phyloP scores from a whole-genome alignment of 2,329 filamentous ascomycete species.

The Fusarium goolgardi region DNA sequence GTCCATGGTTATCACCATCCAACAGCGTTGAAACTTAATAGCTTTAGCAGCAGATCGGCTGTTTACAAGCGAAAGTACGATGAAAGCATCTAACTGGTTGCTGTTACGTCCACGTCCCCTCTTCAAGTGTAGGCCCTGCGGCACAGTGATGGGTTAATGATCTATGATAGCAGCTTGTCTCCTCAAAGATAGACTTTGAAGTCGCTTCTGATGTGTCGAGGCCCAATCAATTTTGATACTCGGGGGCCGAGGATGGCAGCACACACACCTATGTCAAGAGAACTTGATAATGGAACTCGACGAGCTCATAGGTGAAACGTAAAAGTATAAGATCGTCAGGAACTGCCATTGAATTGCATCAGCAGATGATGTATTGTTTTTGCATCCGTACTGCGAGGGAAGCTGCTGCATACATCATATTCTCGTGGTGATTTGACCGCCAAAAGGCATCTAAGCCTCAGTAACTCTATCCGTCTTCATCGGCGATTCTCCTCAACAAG shows the following conservation, averaged over 20 bases:
- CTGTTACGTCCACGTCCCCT: slow-evolving; percentile 30
- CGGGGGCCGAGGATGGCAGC: slow-evolving; percentile 13
- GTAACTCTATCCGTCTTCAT: background rate
- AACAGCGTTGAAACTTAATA: slow-evolving; percentile 8
- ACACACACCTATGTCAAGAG: slow-evolving; percentile 1
- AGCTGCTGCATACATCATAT: slow-evolving; percentile 5
- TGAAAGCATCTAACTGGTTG: slow-evolving; percentile 36
- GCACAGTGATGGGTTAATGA: slow-evolving; percentile 21
- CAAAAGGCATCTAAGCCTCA: slow-evolving; percentile 5
- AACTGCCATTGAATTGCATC: slow-evolving; percentile 14
- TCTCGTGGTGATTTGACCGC: slow-evolving; percentile 4
- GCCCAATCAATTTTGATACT: slow-evolving; percentile 34
- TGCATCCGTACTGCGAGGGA: background rate
- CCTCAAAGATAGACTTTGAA: slow-evolving; percentile 34
- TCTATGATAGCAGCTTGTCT: slow-evolving; percentile 20
- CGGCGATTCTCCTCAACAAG: background rate
- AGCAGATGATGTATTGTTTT: slow-evolving; percentile 8
- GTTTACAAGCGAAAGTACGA: slow-evolving; percentile 22
- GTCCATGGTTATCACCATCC: background rate
- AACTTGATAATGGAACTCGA: background rate
- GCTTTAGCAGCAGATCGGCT: slow-evolving; percentile 32
- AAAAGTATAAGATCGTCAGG: slow-evolving; percentile 24
- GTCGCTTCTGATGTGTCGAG: slow-evolving; percentile 31
- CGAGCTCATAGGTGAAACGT: background rate
- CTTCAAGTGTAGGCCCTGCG: slow-evolving; percentile 20